phyloP scores from a whole-genome alignment of 2,329 filamentous ascomycete species.

The Monosporascus sp. region DNA sequence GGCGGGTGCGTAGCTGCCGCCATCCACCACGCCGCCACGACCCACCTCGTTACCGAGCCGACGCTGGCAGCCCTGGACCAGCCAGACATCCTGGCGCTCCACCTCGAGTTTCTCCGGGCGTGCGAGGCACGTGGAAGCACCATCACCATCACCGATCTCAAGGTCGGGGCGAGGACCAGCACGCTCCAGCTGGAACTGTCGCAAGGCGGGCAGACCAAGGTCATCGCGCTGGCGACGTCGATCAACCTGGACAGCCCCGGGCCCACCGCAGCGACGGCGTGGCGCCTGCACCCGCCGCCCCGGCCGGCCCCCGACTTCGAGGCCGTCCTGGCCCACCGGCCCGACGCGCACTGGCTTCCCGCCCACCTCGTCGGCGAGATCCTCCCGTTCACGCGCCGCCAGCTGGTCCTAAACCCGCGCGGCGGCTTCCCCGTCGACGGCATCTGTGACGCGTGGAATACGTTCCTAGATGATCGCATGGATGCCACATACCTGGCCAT shows the following conservation, averaged over 20 bases:
- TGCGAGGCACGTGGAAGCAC: conserved; percentile 16
- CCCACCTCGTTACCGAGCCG: conserved; percentile 13
- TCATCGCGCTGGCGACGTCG: conserved; percentile 16
- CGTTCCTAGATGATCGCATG: conserved; percentile 14
- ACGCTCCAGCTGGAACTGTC: conserved; percentile 19
- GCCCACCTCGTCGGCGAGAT: conserved; percentile 14
- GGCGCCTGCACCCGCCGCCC: conserved; percentile 13
- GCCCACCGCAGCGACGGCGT: conserved; percentile 11
- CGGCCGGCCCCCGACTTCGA: conserved; percentile 19
- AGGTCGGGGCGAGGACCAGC: conserved; percentile 12
- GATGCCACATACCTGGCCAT: conserved; percentile 19
- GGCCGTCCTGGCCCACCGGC: conserved; percentile 5
- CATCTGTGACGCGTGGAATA: conserved; percentile 21
- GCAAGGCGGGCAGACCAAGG: conserved; percentile 11
- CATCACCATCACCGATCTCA: conserved; percentile 14
- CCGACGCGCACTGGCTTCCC: conserved; percentile 20
- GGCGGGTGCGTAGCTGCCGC: conserved; percentile 20
- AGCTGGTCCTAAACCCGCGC: conserved; percentile 17
- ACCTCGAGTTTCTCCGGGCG: conserved; percentile 21
- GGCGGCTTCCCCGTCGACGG: conserved; percentile 13
- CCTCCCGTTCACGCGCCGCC: conserved; percentile 10
- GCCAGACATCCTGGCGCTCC: conserved; percentile 19
- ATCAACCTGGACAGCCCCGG: conserved; percentile 20
- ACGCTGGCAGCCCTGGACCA: conserved; percentile 11
- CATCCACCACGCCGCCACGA: conserved; percentile 16